phyloP scores from a whole-genome alignment of 345 rosid species.

The Trapa incisa region DNA sequence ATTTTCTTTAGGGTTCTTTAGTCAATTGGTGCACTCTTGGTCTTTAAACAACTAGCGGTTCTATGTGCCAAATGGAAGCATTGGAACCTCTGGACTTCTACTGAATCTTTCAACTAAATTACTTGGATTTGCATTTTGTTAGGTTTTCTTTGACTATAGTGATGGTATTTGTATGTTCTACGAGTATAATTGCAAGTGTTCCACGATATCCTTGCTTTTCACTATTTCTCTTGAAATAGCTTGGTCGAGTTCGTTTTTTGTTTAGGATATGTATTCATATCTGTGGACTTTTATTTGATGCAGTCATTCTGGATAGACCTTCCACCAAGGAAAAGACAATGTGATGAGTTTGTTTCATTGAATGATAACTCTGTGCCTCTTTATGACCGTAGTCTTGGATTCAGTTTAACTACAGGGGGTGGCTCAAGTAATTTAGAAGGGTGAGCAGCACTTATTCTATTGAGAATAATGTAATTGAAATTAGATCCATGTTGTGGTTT shows the following conservation, averaged over 20 bases:
- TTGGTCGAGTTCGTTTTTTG: background rate
- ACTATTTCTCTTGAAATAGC: background rate
- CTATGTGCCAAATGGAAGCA: background rate
- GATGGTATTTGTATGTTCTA: background rate
- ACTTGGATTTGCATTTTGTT: background rate
- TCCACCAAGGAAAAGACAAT: slow-evolving; percentile 29
- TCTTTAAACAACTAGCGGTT: background rate
- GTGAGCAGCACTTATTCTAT: slow-evolving; percentile 20
- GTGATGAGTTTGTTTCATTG: slow-evolving; percentile 22
- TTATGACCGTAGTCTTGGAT: slow-evolving; percentile 76
- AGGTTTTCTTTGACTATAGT: background rate
- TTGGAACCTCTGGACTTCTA: background rate
- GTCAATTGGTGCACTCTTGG: no score
- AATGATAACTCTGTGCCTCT: slow-evolving; percentile 54
- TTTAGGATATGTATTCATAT: background rate
- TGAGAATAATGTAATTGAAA: background rate
- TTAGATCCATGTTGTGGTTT: background rate
- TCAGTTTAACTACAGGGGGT: slow-evolving; percentile 67
- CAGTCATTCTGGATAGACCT: slow-evolving; percentile 86
- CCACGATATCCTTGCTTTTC: background rate
- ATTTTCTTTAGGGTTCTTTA: background rate
- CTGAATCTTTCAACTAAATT: background rate
- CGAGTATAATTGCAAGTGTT: background rate
- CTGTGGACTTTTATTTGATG: slow-evolving; percentile 12
- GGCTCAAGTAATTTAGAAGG: slow-evolving; percentile 54